Evolutionary conservation across 2,329 filamentous ascomycete genomes (phyloP).

Genomic region (Cercospora canescens): DNA sequence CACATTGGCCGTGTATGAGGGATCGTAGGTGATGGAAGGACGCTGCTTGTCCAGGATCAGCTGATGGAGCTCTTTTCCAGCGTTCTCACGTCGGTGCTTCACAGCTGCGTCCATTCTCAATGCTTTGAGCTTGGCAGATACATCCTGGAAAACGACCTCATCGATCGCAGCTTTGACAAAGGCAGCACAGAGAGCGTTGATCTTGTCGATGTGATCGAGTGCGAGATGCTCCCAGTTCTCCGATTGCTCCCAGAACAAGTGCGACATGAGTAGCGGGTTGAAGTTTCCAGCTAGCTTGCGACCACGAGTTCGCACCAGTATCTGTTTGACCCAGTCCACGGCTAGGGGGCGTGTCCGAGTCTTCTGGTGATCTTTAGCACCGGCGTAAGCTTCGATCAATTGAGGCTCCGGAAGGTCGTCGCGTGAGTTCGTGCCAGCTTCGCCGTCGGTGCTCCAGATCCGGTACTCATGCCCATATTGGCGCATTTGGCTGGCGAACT

Average conservation of each 20-base stretch:
- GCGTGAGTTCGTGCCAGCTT: conserved; percentile 21
- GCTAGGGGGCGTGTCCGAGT: conserved; percentile 38
- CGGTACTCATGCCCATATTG: conserved; percentile 46
- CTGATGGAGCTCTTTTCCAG: conserved; percentile 33
- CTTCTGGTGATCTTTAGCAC: conserved; percentile 22
- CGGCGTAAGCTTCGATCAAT: conserved; percentile 13
- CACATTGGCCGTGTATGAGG: conserved; percentile 39
- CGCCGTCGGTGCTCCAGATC: conserved; percentile 20
- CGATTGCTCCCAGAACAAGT: conserved; percentile 63
- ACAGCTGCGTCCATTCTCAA: conserved; percentile 44
- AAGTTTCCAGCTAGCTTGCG: conserved; percentile 62
- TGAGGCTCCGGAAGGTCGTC: conserved; percentile 16
- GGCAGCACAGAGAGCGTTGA: conserved; percentile 36
- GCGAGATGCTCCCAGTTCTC: conserved; percentile 52
- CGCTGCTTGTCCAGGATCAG: conserved; percentile 49
- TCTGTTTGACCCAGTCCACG: conserved; percentile 60
- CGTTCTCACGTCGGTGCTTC: conserved; percentile 35
- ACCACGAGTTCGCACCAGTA: conserved; percentile 51
- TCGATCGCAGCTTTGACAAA: conserved; percentile 40
- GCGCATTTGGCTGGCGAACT: conserved; percentile 50
- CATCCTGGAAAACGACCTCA: conserved; percentile 1
- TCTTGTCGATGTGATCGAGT: conserved; percentile 37
- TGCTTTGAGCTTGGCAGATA: not conserved
- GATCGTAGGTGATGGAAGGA: conserved; percentile 41
- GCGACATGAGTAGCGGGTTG: conserved; percentile 58